These are phyloP conservation scores for Clonostachys chloroleuca DNA, from an alignment of 2,329 filamentous ascomycete genomes.

Conservation along the genomic window DNA sequence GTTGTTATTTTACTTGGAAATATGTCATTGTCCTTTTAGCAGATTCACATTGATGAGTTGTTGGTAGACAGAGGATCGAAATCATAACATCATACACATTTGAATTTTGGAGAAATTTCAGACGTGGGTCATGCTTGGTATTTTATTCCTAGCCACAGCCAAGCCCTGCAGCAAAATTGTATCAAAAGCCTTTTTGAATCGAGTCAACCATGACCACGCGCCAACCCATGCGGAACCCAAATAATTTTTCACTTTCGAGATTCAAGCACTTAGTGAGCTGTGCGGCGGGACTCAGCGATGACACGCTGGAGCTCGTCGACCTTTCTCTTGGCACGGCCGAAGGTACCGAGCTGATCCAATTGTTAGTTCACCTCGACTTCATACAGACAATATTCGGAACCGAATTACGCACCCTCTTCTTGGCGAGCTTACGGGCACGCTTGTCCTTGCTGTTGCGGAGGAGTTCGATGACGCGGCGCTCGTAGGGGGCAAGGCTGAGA, in stretches of 20 bases:
- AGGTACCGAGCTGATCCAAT: constrained; percentile 78
- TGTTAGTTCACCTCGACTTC: too few species aligned
- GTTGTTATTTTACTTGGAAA: too few species aligned
- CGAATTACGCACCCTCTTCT: constrained; percentile 79
- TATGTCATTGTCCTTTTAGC: too few species aligned
- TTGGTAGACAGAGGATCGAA: too few species aligned
- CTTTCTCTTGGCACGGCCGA: constrained; percentile 98
- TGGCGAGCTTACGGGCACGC: constrained; percentile 97
- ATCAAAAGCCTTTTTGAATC: constrained; percentile 16
- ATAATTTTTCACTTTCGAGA: constrained; percentile 3
- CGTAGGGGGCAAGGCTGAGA: constrained; percentile 78
- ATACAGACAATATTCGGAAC: too few species aligned
- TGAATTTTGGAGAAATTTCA: background rate
- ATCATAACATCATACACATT: too few species aligned
- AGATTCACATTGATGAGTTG: too few species aligned
- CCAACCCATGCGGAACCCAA: constrained; percentile 24
- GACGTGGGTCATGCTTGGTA: constrained; percentile 17
- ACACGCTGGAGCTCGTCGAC: constrained; percentile 98
- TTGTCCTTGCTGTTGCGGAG: constrained; percentile 99
- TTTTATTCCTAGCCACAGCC: constrained; percentile 22
- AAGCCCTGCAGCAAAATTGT: constrained; percentile 17
- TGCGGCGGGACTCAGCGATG: constrained; percentile 88
- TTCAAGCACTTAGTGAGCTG: constrained; percentile 46
- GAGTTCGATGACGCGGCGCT: constrained; percentile 98
- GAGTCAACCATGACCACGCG: constrained; percentile 25